Base-by-base conservation (phyloP, 2,329 filamentous ascomycete species). In the Cryoendolithus antarcticus region DNA sequence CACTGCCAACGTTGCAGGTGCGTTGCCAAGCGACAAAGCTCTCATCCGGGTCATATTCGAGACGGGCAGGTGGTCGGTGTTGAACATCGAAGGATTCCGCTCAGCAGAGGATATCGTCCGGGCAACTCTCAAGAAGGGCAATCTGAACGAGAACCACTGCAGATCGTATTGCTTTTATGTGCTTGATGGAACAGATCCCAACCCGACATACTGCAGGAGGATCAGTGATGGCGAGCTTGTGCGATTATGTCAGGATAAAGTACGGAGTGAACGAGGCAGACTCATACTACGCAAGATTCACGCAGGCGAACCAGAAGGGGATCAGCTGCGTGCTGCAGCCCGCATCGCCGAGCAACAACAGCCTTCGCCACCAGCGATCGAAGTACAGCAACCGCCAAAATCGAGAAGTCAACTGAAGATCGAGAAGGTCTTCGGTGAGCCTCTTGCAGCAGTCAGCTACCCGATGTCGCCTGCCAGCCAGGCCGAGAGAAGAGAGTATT, bases 151-250 rank as follows among this genome's bases (percentile, higher is more conserved):
- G 56, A 84, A 89, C 46, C 86, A 95, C 54, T 83, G 91, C 58
- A 77, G 86, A 53, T 94, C 93, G 55, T 96, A 94, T 64, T 95
- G 88, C 66, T 96, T 98, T 65, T 96, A 91, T 69, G 81, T 94
- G 1, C 70, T 96, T 42, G 80, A 85, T 48, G 89, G 88, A 37
- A 68, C 86, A 30, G 86, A 95, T 35, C 80, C 88, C 2, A 81
- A 91, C 49, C 81, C 86, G 24, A 74, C 72, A 36, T 78, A 86
- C 55, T 93, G 85, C 58, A 79, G 86, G 44, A 78, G 84, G 36
- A 70, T 96, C 30, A 80, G 80, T 28, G 91, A 98, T 54, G 80
- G 77, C 4, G 91, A 98, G 58, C 67, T 98, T 8, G 83, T 91
- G 72, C 79, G 85, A 44, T 84, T 96, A 39, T 93, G 93, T 61